phyloP scores from a whole-genome alignment of 805 yeast species.

The Diddensiella caesifluorescens region DNA sequence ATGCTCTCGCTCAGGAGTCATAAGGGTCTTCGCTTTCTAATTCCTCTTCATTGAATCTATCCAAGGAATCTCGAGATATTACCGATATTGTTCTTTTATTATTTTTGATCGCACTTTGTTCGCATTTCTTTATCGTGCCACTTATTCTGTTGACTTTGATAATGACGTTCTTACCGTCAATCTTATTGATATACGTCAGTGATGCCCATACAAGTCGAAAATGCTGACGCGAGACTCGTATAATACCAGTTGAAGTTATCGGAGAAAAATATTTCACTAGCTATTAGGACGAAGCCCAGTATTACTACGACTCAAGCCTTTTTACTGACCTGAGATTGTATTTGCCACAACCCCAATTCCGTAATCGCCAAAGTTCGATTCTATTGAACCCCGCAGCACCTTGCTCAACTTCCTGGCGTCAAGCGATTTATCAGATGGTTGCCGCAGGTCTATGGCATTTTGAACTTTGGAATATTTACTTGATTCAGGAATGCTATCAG shows the following conservation, averaged over 20 bases:
- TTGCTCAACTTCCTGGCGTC: conserved; percentile 47
- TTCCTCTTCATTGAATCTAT: conserved; percentile 10
- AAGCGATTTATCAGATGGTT: conserved; percentile 27
- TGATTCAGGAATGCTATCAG: conserved; percentile 36
- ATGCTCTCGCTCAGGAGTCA: not conserved
- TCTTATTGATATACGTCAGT: conserved; percentile 38
- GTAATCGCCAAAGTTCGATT: conserved; percentile 67
- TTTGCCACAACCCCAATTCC: conserved; percentile 64
- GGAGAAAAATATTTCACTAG: conserved; percentile 74
- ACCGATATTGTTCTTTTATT: conserved; percentile 9
- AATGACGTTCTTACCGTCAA: conserved; percentile 48
- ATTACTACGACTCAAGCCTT: not conserved
- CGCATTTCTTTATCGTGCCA: conserved; percentile 85
- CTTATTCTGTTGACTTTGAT: conserved; percentile 64
- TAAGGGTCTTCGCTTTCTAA: not conserved
- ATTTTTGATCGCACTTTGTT: conserved; percentile 56
- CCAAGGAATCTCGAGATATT: not conserved
- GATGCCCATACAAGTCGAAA: conserved; percentile 62
- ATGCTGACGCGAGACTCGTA: conserved; percentile 67
- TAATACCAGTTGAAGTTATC: conserved; percentile 76
- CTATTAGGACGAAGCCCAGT: not conserved
- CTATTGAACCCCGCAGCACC: conserved; percentile 51
- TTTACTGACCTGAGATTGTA: conserved; percentile 39
- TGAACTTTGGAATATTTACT: not conserved
- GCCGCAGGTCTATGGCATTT: not conserved